A percentile compares a stretch with the other conserved stretches of the same genome.
These are phyloP conservation scores for Epichloe festucae DNA, from an alignment of 2,329 filamentous ascomycete genomes.

Conservation along the genomic window DNA sequence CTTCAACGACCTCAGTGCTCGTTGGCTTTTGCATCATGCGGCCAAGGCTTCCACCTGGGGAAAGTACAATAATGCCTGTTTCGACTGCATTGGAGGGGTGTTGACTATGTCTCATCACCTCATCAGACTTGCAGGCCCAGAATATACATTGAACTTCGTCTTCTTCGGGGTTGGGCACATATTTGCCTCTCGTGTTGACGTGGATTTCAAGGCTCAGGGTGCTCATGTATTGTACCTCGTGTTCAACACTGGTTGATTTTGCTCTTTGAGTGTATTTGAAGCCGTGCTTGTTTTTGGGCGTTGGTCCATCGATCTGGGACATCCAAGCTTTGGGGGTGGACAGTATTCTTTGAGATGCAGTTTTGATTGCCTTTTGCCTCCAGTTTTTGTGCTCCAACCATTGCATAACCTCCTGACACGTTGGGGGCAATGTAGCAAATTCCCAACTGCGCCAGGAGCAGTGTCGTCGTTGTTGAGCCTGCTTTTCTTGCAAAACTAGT, in stretches of 20 bases:
- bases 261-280: constrained; percentile 77
- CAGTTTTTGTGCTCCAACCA: constrained; percentile 45
- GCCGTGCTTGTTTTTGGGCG: constrained; percentile 66
- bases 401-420: constrained; percentile 49
- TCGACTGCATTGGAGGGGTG: constrained; percentile 36
- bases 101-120: constrained; percentile 25
- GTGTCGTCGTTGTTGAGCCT: constrained; percentile 31
- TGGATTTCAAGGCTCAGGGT: constrained; percentile 91
- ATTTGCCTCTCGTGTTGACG: constrained; percentile 68
- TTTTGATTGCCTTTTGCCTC: constrained; percentile 10
- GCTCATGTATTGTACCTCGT: constrained; percentile 89
- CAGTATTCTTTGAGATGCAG: constrained; percentile 11
- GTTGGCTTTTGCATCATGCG: constrained; percentile 50
- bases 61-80: constrained; percentile 62
- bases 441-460: constrained; percentile 61
- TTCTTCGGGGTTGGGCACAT: constrained; percentile 79
- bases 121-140: constrained; percentile 76
- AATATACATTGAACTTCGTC: constrained; percentile 84
- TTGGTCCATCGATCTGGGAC: constrained; percentile 82
- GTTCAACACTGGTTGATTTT: constrained; percentile 62
- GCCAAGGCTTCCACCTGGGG: constrained; percentile 44
- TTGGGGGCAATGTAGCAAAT: constrained; percentile 57
- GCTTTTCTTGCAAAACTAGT: constrained; percentile 33
- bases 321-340: constrained; percentile 28
- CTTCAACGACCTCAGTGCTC: constrained; percentile 53